phyloP scores from a whole-genome alignment of 2,329 filamentous ascomycete species.

The Colletotrichum musae region DNA sequence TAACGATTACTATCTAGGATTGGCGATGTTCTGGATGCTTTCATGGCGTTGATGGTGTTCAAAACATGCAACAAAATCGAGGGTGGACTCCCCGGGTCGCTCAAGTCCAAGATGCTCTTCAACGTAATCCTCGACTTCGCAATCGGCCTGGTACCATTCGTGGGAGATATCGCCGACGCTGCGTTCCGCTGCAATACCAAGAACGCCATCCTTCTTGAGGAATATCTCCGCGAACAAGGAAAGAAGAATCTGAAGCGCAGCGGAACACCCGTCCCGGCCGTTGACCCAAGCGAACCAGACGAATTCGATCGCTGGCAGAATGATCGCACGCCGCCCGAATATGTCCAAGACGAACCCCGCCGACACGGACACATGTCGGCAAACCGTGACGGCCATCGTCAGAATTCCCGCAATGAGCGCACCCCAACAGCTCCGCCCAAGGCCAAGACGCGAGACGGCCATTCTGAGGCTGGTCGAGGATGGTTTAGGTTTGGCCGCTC shows the following conservation, averaged over 20 bases:
- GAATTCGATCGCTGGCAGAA: constrained; percentile 60
- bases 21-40: constrained; percentile 81
- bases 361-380: constrained; percentile 40
- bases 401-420: constrained; percentile 9
- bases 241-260: constrained; percentile 66
- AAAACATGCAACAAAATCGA: constrained; percentile 80
- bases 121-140: constrained; percentile 84
- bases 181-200: constrained; percentile 82
- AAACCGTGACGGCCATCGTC: constrained; percentile 16
- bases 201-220: constrained; percentile 79
- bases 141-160: constrained; percentile 80
- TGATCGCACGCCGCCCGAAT: constrained; percentile 36
- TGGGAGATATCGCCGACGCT: constrained; percentile 83
- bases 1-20: constrained; percentile 60
- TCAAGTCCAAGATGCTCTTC: constrained; percentile 81
- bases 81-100: constrained; percentile 76
- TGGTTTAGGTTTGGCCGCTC: constrained; percentile 40
- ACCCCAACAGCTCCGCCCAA: constrained; percentile 30
- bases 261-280: constrained; percentile 61
- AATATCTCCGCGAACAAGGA: constrained; percentile 78
- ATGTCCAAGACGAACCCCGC: constrained; percentile 32
- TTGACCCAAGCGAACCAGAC: constrained; percentile 68
- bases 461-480: constrained; percentile 17
- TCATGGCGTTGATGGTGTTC: constrained; percentile 83
- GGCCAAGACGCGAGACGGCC: constrained; percentile 29